Conservation (phyloP, 2,329 filamentous ascomycete species). For the Ophiocordyceps camponoti-saundersi region DNA sequence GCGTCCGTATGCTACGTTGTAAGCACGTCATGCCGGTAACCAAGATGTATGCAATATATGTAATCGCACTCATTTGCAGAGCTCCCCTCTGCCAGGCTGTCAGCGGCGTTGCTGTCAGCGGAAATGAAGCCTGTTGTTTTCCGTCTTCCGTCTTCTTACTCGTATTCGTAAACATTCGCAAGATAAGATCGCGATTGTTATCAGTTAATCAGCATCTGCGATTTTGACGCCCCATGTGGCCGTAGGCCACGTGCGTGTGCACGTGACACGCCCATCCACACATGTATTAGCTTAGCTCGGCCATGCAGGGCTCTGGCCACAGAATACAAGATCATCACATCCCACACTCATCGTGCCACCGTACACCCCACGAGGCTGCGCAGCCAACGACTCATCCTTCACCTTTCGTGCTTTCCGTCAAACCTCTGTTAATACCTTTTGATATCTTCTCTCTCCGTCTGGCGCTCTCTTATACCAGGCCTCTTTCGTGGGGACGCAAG, state of each 20-base stretch:
- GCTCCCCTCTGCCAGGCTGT: background rate
- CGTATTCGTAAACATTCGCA: background rate
- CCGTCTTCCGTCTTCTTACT: background rate
- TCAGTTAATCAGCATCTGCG: background rate
- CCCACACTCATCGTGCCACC: too few relatives aligned
- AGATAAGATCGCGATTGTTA: background rate
- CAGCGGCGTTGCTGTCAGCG: background rate
- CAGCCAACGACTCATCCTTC: too few relatives aligned
- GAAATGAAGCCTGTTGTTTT: too few relatives aligned
- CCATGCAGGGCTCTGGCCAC: too few relatives aligned
- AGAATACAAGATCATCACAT: too few relatives aligned
- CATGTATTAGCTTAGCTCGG: too few relatives aligned
- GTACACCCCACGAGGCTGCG: too few relatives aligned
- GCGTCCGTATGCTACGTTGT: background rate
- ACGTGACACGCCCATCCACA: too few relatives aligned
- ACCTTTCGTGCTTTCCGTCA: too few relatives aligned
- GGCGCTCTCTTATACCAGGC: background rate
- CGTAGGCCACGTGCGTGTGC: too few relatives aligned
- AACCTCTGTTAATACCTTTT: background rate
- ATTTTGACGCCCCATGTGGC: background rate
- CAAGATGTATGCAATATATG: too few relatives aligned
- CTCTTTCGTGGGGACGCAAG: background rate
- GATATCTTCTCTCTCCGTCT: background rate
- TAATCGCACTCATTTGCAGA: too few relatives aligned
- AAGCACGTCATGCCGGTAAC: background rate